Percentiles rank a stretch among this genome's conserved stretches.
Evolutionary conservation across 2,329 filamentous ascomycete genomes (phyloP).

Genomic region (Nigrospora sphaerica): DNA sequence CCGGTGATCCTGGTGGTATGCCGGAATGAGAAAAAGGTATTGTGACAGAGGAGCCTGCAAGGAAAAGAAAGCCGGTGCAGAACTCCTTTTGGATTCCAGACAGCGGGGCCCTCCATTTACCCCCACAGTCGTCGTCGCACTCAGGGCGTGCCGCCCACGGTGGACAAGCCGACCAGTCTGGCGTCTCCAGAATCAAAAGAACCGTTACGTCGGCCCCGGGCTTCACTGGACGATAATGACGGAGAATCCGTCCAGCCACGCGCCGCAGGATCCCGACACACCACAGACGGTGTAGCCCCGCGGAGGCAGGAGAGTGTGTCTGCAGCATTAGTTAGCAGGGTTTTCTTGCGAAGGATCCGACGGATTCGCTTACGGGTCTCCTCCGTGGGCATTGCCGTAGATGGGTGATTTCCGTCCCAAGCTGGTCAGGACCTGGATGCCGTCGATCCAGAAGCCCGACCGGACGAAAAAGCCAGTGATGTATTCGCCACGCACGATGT

Average conservation of each 20-base stretch:
- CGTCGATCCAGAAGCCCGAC: conserved; percentile 78
- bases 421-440: conserved; percentile 82
- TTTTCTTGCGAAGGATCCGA: conserved; percentile 14
- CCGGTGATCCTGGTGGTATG: conserved; percentile 3
- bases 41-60: neutral
- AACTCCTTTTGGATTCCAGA: too few relatives aligned
- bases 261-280: conserved; percentile 71
- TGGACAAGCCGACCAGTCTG: too few relatives aligned
- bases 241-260: conserved; percentile 81
- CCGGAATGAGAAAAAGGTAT: neutral
- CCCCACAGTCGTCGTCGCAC: too few relatives aligned
- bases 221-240: conserved; percentile 66
- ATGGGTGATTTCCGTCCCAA: conserved; percentile 77
- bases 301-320: conserved; percentile 82
- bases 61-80: neutral
- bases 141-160: too few relatives aligned
- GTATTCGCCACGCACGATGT: conserved; percentile 78
- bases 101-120: too few relatives aligned
- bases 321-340: conserved; percentile 29
- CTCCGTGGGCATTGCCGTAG: conserved; percentile 75
- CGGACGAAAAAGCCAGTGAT: conserved; percentile 81
- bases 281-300: conserved; percentile 84
- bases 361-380: conserved; percentile 62
- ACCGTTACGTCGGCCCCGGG: neutral
- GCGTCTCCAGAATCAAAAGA: neutral